phyloP scores from a whole-genome alignment of 192 early-diverging fungal genomes.

The Rhizophagus clarus region DNA sequence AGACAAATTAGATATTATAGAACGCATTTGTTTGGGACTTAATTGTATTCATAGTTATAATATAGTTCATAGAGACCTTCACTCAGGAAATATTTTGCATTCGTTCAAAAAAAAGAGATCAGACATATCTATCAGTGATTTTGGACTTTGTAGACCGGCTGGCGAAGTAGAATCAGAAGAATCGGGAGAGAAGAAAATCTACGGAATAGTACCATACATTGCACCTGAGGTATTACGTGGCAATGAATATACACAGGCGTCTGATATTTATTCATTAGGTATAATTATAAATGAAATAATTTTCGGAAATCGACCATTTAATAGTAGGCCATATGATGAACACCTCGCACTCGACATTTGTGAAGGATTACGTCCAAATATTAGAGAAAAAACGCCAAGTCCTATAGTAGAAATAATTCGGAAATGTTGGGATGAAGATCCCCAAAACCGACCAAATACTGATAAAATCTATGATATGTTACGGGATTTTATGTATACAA shows the following conservation, averaged over 20 bases:
- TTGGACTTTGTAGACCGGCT: background rate
- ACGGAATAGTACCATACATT: conserved; percentile 43
- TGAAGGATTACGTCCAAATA: background rate
- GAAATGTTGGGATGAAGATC: conserved; percentile 11
- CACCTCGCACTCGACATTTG: background rate
- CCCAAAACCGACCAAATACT: background rate
- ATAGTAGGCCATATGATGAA: background rate
- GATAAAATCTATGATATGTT: background rate
- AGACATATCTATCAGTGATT: background rate
- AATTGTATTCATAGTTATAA: too few species aligned
- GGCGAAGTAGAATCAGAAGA: background rate
- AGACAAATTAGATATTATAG: too few species aligned
- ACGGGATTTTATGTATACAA: background rate
- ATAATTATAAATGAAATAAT: conserved; percentile 46
- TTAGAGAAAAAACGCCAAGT: background rate
- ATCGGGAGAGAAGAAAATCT: background rate
- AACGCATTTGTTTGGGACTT: too few species aligned
- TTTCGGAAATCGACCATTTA: conserved; percentile 37
- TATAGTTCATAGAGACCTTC: too few species aligned
- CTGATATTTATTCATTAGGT: conserved; percentile 43
- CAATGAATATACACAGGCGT: conserved; percentile 34
- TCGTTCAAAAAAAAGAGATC: too few species aligned
- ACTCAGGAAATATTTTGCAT: too few species aligned
- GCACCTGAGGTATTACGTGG: conserved; percentile 40
- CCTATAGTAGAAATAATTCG: background rate